Evolutionary conservation across 306 rosid species (phyloP), one percentile per base, ranked within the genome.

Genomic region (Cucumis hystrix): DNA sequence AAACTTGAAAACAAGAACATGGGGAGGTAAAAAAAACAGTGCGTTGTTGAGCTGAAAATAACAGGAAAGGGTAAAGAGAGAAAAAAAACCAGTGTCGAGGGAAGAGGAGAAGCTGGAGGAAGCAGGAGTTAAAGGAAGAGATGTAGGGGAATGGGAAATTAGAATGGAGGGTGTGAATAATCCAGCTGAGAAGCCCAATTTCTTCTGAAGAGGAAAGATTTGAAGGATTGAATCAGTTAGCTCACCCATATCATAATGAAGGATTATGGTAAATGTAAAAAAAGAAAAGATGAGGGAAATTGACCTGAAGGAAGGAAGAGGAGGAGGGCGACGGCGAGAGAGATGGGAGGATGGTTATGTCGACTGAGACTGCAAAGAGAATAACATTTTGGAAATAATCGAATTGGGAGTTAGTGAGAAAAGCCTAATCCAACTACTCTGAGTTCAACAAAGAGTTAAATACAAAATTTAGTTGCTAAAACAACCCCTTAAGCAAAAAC

Each of bases 331-430:
- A 84, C 10, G 93, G 84, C 91, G 30, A 28, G 3, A 28, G 30
- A 2, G 30, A 28, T 2, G 30, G 30, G 30, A 87, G 85, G 20
- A 86, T 81, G 60, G 90, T 71, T 0, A 83, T n/a, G n/a, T n/a
- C 6, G 93, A 87, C 92, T 96, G 92, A 88, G 93, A 43, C 82
- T 76, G 92, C 97, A 87, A 86, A 28, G 92, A 65, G 75, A 87
- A 20, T n/a, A 89, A 81, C 98, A 89, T 89, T 75, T 76, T 59
- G 74, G 30, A 28, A 28, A 1, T 28, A 28, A 28, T 1, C 1
- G 5, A 57, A 76, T 64, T 25, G 74, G 21, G 57, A 69, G 9
- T 23, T n/a, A n/a, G n/a, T n/a, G n/a, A n/a, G n/a, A n/a, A n/a
- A n/a, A n/a, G n/a, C n/a, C n/a, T n/a, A n/a, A n/a, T n/a, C n/a